A percentile compares a stretch with the other conserved stretches of the same genome.
Evolutionary conservation across 1,284 basidiomycete species (phyloP).

Genomic region (Afroboletus lepidellus): DNA sequence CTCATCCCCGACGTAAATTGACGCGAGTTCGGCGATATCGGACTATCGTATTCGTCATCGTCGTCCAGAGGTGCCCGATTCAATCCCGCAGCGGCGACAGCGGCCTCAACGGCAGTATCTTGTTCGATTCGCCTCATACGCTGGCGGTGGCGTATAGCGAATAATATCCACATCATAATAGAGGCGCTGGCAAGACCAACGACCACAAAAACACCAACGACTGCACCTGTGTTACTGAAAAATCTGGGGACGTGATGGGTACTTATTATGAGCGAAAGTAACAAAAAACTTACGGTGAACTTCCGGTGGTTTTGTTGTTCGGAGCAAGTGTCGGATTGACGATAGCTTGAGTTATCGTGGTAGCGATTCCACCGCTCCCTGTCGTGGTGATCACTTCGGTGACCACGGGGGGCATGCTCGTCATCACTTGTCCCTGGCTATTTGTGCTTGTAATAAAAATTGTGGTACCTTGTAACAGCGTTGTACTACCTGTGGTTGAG

Average conservation of each 20-base stretch:
- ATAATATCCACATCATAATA: constrained; percentile 67
- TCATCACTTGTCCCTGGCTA: constrained; percentile 47
- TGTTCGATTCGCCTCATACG: constrained; percentile 58
- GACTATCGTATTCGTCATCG: constrained; percentile 44
- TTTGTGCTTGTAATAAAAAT: constrained; percentile 60
- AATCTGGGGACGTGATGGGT: constrained; percentile 47
- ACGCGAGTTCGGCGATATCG: constrained; percentile 23
- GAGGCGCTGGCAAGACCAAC: constrained; percentile 71
- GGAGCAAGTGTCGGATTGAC: constrained; percentile 65
- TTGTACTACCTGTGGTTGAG: constrained; percentile 44
- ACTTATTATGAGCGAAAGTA: constrained; percentile 1
- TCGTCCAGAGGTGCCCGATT: constrained; percentile 66
- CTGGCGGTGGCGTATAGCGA: constrained; percentile 64
- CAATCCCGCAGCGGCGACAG: constrained; percentile 64
- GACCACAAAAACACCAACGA: constrained; percentile 73
- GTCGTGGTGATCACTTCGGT: constrained; percentile 58
- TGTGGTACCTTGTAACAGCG: constrained; percentile 45
- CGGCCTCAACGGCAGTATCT: constrained; percentile 65
- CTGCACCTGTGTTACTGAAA: constrained; percentile 72
- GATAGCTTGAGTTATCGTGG: constrained; percentile 58
- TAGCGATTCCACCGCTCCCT: constrained; percentile 46
- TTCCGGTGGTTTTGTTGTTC: constrained; percentile 38
- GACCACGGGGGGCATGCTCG: constrained; percentile 52
- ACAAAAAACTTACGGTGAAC: constrained; percentile 42
- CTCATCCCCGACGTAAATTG: constrained; percentile 33